These are phyloP conservation scores for Xanthoparmelia taractica DNA, from an alignment of 495 filamentous ascomycete species.

Conservation along the genomic window DNA sequence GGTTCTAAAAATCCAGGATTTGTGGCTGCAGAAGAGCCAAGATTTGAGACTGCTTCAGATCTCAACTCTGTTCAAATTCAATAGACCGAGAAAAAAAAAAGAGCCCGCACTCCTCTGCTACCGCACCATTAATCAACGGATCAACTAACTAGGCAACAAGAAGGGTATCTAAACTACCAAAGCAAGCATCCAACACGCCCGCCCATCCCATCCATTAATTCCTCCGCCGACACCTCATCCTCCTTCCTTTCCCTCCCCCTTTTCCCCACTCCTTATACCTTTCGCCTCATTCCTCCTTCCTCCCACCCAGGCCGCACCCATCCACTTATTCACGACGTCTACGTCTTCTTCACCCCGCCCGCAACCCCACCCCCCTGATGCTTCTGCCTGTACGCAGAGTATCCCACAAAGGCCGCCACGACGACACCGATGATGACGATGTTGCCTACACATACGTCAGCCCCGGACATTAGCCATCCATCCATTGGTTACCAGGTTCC, in stretches of 20 bases:
- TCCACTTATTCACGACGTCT: neutral
- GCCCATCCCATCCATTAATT: neutral
- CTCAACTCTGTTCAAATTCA: too few relatives aligned
- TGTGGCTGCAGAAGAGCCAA: too few relatives aligned
- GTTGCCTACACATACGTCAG: too few relatives aligned
- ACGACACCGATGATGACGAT: conserved; percentile 44
- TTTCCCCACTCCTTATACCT: neutral
- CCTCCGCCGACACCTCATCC: neutral
- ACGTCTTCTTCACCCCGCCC: conserved; percentile 22
- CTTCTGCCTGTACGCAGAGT: conserved; percentile 34
- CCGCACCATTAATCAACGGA: neutral
- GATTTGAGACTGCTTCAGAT: too few relatives aligned
- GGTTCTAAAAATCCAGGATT: too few relatives aligned
- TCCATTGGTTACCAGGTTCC: too few relatives aligned
- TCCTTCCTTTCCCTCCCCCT: neutral
- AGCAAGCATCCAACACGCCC: neutral
- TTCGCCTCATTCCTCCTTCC: neutral
- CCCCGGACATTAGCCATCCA: too few relatives aligned
- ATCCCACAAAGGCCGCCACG: conserved; percentile 38
- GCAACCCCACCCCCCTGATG: conserved; percentile 17
- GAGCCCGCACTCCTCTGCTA: neutral
- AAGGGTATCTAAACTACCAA: conserved; percentile 13
- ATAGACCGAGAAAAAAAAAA: neutral
- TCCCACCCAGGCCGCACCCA: too few relatives aligned
- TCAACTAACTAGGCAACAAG: neutral